Base-by-base conservation (phyloP, 2,329 filamentous ascomycete species). In the Penicillium psychrosexuale region DNA sequence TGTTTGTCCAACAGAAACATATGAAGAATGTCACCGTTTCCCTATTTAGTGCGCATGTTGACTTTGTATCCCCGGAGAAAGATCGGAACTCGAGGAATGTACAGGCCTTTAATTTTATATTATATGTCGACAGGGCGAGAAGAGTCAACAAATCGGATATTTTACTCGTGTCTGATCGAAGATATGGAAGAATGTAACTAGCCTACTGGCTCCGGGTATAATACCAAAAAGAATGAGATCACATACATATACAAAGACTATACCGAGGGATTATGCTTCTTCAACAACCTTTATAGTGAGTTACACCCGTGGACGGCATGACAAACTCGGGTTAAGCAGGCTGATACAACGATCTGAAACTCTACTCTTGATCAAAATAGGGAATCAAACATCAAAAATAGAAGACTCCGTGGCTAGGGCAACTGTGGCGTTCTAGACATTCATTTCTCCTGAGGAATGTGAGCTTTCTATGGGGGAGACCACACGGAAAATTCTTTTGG, bases 11-110 rank as follows among this genome's bases (percentile, higher is more conserved):
- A 31, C n/a, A 11, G 39, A 51, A 48, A 31, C 11, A 39, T 15
- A 28, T 31, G 38, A 44, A 54, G 47, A 59, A 55, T 55, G 51
- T 47, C 28, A 50, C 34, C 34, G 31, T 28, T 24, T 37, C 17
- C 31, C 44, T 47, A 30, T 28, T 34, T 11, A 17, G 22, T 3
- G 13, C 13, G 19, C 15, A 15, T 15, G 2, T n/a, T 28, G n/a
- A 8, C 24, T 24, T 22, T 30, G 13, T 39, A 39, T n/a, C 13
- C 17, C 27, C 4, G 11, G 12, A 3, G 13, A 11, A 17, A n/a
- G 31, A 38, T 30, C 8, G 34, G 7, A 38, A 17, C 38, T 1
- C 37, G 8, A 33, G 44, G 55, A 58, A 59, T 55, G 54, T 49
- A 15, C 11, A n/a, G 28, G 1, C n/a, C 33, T 44, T 42, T 45